These are phyloP conservation scores for Daldinia eschscholtzii DNA, from an alignment of 2,329 filamentous ascomycete genomes.

Conservation along the genomic window DNA sequence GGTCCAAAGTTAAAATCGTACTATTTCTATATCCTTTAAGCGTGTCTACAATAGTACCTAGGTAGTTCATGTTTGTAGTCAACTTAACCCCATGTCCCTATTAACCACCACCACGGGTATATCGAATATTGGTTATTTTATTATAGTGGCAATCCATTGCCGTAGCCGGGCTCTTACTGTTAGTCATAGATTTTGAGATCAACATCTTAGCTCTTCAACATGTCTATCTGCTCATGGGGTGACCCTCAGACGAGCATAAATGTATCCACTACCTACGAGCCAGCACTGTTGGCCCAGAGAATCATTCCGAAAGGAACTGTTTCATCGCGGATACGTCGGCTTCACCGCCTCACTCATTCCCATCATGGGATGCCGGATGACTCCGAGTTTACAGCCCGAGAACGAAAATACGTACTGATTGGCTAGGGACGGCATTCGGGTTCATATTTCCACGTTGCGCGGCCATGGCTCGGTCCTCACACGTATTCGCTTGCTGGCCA, in stretches of 20 bases:
- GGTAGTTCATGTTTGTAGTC: not conserved
- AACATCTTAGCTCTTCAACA: slow-evolving; percentile 12
- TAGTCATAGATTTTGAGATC: slow-evolving; percentile 6
- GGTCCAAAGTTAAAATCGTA: slow-evolving; percentile 12
- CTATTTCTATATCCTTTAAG: not conserved
- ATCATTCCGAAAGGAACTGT: slow-evolving; percentile 53
- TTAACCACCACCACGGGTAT: slow-evolving; percentile 14
- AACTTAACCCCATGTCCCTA: slow-evolving; percentile 7
- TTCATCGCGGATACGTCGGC: slow-evolving; percentile 51
- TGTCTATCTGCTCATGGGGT: slow-evolving; percentile 37
- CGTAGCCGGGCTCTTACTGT: slow-evolving; percentile 1
- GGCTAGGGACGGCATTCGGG: slow-evolving; percentile 52
- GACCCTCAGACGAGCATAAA: slow-evolving; percentile 31
- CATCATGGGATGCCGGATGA: slow-evolving; percentile 37
- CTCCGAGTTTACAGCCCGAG: slow-evolving; percentile 40
- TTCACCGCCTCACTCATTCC: slow-evolving; percentile 49
- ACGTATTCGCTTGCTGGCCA: slow-evolving; percentile 49
- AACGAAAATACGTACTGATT: slow-evolving; percentile 48
- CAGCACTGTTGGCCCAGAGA: slow-evolving; percentile 26
- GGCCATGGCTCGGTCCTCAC: slow-evolving; percentile 45
- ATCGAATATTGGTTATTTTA: slow-evolving; percentile 29
- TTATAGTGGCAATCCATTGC: slow-evolving; percentile 18
- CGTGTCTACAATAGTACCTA: not conserved
- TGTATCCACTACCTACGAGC: slow-evolving; percentile 23
- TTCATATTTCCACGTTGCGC: slow-evolving; percentile 44